Base-by-base conservation (phyloP, 2,329 filamentous ascomycete genomes). In the Aspergillus floridensis region DNA sequence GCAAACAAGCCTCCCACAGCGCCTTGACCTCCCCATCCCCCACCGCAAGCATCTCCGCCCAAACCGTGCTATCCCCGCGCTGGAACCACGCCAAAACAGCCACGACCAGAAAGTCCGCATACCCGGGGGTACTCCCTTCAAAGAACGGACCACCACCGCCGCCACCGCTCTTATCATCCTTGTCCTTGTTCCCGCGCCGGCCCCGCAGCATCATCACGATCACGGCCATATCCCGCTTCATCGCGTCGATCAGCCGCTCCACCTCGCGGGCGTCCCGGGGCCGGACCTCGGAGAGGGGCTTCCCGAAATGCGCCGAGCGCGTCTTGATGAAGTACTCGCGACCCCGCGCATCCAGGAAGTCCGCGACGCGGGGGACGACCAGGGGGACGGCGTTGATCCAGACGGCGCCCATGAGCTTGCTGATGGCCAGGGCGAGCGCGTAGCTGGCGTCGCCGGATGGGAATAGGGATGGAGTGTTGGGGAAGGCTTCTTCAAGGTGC, bases 381-480 rank as follows among this genome's bases (percentile, higher is more conserved):
- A 71, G 44, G 4, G 16, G 5, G 2, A 46, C 24, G 10, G 31
- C 46, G 21, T 59, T 58, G 11, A 7, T 8, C 7, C 50, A 22
- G 2, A 55, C 41, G n/a, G 29, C 38, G 12, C 44, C 31, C 12
- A 59, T 21, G 31, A 52, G 32, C 31, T 54, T 59, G 4, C 26
- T 24, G 3, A 65, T 64, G 1, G 70, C 69, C 3, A 69, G 5
- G 2, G 64, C 14, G 8, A 74, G 64, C 4, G 71, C 66, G 51
- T 69, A 68, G 56, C 72, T 74, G 21, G 70, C 65, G 50, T 73
- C 68, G 5, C 71, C 72, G 35, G 65, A 71, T 1, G 72, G 72
- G 52, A 73, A 73, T 2, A 44, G 5, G n/a, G 74, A 63, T 4
- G 68, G 62, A 0, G 64, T 66, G 8, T 61, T 62, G 0, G 71